Percentiles rank a stretch among this genome's conserved stretches.
phyloP scores from a whole-genome alignment of 140 eudicot genomes.

The Ambrosia hybrid region DNA sequence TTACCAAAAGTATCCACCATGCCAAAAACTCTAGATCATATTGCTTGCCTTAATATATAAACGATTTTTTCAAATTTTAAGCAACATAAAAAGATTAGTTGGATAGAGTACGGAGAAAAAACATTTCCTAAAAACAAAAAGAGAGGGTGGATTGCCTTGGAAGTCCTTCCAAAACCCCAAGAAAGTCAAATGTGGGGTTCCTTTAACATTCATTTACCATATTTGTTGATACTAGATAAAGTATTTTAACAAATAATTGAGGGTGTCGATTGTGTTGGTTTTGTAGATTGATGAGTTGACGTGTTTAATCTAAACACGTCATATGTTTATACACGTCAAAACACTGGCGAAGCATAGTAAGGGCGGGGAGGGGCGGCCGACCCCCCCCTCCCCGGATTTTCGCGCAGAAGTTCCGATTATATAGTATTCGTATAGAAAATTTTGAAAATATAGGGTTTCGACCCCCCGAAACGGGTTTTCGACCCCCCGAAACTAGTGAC shows the following conservation, averaged over 20 bases:
- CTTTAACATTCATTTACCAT: neutral
- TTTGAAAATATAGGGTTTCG: too few species aligned
- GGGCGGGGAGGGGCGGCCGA: too few species aligned
- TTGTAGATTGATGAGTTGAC: neutral
- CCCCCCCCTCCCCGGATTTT: too few species aligned
- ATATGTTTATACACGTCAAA: too few species aligned
- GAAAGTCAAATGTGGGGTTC: conserved; percentile 24
- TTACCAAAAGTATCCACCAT: neutral
- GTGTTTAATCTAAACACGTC: neutral
- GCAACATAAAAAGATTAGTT: conserved; percentile 24
- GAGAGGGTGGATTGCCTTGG: conserved; percentile 19
- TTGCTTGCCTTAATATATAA: conserved; percentile 29
- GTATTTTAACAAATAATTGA: neutral
- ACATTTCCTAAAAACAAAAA: conserved; percentile 9
- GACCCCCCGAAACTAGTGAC: too few species aligned
- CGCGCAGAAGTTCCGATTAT: too few species aligned
- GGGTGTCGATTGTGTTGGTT: too few species aligned
- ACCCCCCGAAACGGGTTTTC: too few species aligned
- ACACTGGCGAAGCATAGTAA: too few species aligned
- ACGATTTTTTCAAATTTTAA: conserved; percentile 8
- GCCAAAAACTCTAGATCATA: neutral
- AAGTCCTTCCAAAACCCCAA: conserved; percentile 21
- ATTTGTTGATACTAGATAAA: neutral
- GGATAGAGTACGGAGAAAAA: conserved; percentile 10
- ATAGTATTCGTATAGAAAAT: too few species aligned